Conservation (phyloP, 2,329 filamentous ascomycete species). For the Ceratocystis eucalypticola region DNA sequence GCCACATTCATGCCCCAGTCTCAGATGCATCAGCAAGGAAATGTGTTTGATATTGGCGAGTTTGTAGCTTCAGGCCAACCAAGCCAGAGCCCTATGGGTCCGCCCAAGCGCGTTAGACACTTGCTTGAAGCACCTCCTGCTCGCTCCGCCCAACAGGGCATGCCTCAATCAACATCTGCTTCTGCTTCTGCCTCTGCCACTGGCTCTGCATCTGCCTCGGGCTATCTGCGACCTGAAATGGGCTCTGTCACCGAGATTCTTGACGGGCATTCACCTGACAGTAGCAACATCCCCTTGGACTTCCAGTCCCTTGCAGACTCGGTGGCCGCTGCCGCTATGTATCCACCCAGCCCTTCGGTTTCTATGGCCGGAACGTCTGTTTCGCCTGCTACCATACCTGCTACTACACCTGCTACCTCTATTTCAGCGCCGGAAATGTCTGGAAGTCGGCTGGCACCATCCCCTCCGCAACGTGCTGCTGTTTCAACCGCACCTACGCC, state of each 20-base stretch:
- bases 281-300: background rate
- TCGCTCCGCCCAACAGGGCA: slow-evolving; percentile 24
- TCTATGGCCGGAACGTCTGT: slow-evolving; percentile 21
- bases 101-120: slow-evolving; percentile 40
- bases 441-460: background rate
- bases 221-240: slow-evolving; percentile 32
- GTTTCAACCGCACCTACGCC: slow-evolving; percentile 22
- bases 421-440: background rate
- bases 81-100: slow-evolving; percentile 30
- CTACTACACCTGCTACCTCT: slow-evolving; percentile 18
- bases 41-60: slow-evolving; percentile 48
- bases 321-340: slow-evolving; percentile 1
- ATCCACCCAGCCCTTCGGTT: slow-evolving; percentile 19
- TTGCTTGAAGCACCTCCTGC: slow-evolving; percentile 37
- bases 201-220: slow-evolving; percentile 25
- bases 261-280: slow-evolving; percentile 37
- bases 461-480: slow-evolving; percentile 15
- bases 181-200: slow-evolving; percentile 24
- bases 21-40: slow-evolving; percentile 35
- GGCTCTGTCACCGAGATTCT: slow-evolving; percentile 48
- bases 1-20: slow-evolving; percentile 55
- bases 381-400: slow-evolving; percentile 24
- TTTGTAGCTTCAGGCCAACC: slow-evolving; percentile 35
- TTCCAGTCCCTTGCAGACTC: slow-evolving; percentile 2
- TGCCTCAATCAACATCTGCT: slow-evolving; percentile 22